Conservation (phyloP, 208 protist genomes). For the Trichomonas tenax region DNA sequence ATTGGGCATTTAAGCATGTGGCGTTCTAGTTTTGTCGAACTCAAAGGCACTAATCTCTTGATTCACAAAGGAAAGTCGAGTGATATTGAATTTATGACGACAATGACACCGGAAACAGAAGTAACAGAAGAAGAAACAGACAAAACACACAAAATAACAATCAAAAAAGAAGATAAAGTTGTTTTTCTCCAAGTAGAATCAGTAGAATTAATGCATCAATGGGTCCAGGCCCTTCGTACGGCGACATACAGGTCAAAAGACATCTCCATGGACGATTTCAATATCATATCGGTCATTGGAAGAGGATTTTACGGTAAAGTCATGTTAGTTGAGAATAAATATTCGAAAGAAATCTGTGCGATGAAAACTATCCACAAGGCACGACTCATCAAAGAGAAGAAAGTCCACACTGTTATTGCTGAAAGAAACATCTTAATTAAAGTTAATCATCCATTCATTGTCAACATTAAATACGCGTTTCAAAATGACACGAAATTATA, state of each 20-base stretch:
- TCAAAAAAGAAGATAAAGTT: background rate
- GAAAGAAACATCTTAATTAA: background rate
- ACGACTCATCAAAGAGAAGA: background rate
- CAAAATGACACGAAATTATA: slow-evolving; percentile 13
- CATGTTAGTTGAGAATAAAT: background rate
- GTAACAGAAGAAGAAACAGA: background rate
- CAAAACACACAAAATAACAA: background rate
- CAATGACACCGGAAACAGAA: background rate
- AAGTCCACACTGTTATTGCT: background rate
- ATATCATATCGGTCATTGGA: background rate
- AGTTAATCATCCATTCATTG: background rate
- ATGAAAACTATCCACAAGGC: background rate
- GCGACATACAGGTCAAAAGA: background rate
- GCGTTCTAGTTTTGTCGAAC: background rate
- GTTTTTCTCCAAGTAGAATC: background rate
- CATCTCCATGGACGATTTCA: background rate
- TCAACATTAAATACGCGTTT: background rate
- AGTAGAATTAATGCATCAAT: background rate
- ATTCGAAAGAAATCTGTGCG: background rate
- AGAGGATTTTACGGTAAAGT: slow-evolving; percentile 16
- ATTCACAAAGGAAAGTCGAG: background rate
- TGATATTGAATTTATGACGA: background rate
- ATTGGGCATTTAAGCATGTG: background rate
- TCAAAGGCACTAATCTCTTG: background rate
- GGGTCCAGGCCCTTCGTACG: background rate